These are phyloP conservation scores for Apiotrichum gracile DNA, from an alignment of 1,284 basidiomycete genomes.

Conservation along the genomic window DNA sequence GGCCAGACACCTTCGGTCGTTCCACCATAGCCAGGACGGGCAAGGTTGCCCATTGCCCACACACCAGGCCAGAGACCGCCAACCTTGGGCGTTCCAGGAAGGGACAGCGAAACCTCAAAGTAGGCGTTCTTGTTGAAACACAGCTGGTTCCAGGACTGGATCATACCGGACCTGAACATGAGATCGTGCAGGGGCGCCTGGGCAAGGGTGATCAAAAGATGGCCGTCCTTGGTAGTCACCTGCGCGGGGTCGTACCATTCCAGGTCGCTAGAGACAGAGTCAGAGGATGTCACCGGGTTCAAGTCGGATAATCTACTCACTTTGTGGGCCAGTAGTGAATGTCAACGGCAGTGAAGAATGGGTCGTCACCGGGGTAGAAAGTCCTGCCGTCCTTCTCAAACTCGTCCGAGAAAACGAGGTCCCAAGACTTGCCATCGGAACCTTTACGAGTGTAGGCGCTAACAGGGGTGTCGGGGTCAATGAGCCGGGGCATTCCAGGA, in stretches of 20 bases:
- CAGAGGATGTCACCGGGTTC: neutral
- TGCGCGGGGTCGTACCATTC: conserved; percentile 66
- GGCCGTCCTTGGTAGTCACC: conserved; percentile 72
- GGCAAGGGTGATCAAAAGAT: conserved; percentile 71
- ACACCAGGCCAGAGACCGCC: conserved; percentile 52
- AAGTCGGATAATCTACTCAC: conserved; percentile 11
- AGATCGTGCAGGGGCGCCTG: conserved; percentile 64
- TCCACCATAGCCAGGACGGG: conserved; percentile 52
- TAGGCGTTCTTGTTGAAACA: conserved; percentile 46
- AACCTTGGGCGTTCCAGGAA: conserved; percentile 36
- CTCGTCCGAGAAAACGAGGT: conserved; percentile 79
- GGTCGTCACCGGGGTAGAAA: conserved; percentile 52
- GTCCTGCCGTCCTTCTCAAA: conserved; percentile 63
- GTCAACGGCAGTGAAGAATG: conserved; percentile 50
- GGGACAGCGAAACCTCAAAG: conserved; percentile 38
- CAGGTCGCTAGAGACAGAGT: conserved; percentile 31
- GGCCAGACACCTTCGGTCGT: conserved; percentile 71
- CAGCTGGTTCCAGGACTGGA: conserved; percentile 52
- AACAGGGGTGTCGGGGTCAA: conserved; percentile 64
- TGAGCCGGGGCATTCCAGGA: conserved; percentile 57
- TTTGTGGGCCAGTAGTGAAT: conserved; percentile 53
- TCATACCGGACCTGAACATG: conserved; percentile 59
- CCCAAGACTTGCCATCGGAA: conserved; percentile 60
- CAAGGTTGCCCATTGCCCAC: conserved; percentile 51
- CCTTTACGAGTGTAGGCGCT: conserved; percentile 57